Conservation (phyloP, 495 filamentous ascomycete species). For the Aspergillus baeticus region DNA sequence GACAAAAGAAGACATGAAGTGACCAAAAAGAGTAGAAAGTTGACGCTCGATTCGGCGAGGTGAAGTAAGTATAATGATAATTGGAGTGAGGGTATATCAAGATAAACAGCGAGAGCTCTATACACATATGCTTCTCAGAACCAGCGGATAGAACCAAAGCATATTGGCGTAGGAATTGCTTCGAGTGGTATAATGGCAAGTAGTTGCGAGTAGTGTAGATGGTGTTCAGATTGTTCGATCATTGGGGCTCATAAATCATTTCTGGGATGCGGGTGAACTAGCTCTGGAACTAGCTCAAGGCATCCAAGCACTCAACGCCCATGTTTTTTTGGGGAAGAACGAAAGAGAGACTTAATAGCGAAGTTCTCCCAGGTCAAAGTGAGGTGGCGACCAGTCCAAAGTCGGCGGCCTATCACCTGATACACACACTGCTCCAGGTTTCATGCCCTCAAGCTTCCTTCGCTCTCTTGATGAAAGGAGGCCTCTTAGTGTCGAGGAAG, state of each 20-base stretch:
- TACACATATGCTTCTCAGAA: background rate
- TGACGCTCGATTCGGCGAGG: no score
- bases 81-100: constrained; percentile 4
- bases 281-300: no score
- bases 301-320: no score
- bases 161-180: background rate
- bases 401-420: constrained; percentile 36
- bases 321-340: no score
- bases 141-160: background rate
- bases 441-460: constrained; percentile 31
- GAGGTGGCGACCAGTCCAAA: constrained; percentile 44
- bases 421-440: constrained; percentile 30
- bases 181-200: background rate
- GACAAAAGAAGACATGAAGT: background rate
- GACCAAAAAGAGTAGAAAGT: background rate
- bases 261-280: background rate
- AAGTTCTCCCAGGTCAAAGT: constrained; percentile 38
- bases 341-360: constrained; percentile 18
- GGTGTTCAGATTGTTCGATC: constrained; percentile 3
- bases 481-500: constrained; percentile 41
- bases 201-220: constrained; percentile 20
- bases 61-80: background rate
- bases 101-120: background rate
- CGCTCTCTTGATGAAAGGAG: constrained; percentile 39
- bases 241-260: constrained; percentile 18